Percentiles rank a stretch among this genome's conserved stretches.
phyloP scores from a whole-genome alignment of 768 basidiomycete genomes.

The Bullera alba region DNA sequence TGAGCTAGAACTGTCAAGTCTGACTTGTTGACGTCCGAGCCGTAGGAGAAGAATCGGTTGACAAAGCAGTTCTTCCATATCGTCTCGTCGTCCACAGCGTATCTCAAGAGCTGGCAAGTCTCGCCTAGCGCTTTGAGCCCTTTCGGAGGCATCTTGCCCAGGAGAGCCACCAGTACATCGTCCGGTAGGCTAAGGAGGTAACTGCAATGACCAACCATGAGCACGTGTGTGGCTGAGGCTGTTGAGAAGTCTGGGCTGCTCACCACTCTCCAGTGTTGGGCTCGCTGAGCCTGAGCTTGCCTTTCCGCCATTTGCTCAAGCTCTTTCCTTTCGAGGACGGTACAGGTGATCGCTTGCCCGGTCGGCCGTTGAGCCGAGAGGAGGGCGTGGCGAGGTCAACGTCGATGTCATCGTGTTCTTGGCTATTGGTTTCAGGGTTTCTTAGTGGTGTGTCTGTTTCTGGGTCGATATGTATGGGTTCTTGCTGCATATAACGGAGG shows the following conservation, averaged over 20 bases:
- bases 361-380: constrained; percentile 3
- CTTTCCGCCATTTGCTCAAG: constrained; percentile 7
- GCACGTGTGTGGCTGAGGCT: neutral
- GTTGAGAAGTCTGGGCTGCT: neutral
- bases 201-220: constrained; percentile 10
- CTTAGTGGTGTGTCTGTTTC: constrained; percentile 1
- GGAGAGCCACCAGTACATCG: constrained; percentile 23
- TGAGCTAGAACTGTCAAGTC: constrained; percentile 26
- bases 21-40: neutral
- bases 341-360: constrained; percentile 1
- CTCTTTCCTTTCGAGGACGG: neutral
- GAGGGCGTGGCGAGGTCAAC: constrained; percentile 6
- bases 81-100: constrained; percentile 26
- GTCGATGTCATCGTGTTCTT: constrained; percentile 13
- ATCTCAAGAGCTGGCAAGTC: constrained; percentile 22
- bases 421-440: constrained; percentile 2
- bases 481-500: neutral
- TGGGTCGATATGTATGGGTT: neutral
- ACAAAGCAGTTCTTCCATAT: constrained; percentile 40
- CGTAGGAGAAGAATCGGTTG: constrained; percentile 27
- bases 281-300: neutral
- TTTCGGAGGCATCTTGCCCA: constrained; percentile 21
- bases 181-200: constrained; percentile 23
- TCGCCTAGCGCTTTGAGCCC: constrained; percentile 15
- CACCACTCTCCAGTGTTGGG: neutral